Percentiles rank a stretch among this genome's conserved stretches.
Evolutionary conservation across 2,329 filamentous ascomycete genomes (phyloP).

Genomic region (Chrysosporium queenslandicum): DNA sequence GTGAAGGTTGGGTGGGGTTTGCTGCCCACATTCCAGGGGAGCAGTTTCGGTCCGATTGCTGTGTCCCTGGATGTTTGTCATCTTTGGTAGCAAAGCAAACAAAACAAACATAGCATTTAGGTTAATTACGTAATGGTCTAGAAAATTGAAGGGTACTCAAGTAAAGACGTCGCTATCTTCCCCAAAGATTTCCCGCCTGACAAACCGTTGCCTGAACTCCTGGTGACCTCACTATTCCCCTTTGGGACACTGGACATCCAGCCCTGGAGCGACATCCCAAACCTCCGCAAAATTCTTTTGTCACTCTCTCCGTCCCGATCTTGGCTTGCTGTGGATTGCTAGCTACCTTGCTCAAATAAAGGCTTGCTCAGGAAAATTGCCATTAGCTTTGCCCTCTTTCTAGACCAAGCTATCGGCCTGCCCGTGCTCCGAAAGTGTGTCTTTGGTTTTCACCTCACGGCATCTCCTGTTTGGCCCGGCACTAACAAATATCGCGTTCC

Average conservation of each 20-base stretch:
- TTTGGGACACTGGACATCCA: constrained; percentile 2
- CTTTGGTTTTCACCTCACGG: neutral
- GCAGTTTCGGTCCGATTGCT: too few species aligned
- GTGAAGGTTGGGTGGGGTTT: too few species aligned
- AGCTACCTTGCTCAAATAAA: neutral
- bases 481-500: neutral
- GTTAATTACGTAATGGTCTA: too few species aligned
- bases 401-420: neutral
- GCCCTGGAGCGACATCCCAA: neutral
- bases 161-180: too few species aligned
- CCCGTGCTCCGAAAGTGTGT: neutral
- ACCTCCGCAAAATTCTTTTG: constrained; percentile 5
- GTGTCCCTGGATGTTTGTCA: too few species aligned
- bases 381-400: too few species aligned
- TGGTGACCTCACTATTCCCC: neutral
- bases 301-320: neutral
- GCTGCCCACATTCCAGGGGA: too few species aligned
- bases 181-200: too few species aligned
- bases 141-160: too few species aligned
- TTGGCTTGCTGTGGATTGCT: neutral
- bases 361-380: too few species aligned
- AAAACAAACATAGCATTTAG: too few species aligned
- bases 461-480: neutral
- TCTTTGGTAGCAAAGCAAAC: too few species aligned
- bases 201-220: neutral